Percentiles rank a stretch among this genome's conserved stretches.
phyloP scores from a whole-genome alignment of 352 stramenopile species.

The Pythium scleroteichum region DNA sequence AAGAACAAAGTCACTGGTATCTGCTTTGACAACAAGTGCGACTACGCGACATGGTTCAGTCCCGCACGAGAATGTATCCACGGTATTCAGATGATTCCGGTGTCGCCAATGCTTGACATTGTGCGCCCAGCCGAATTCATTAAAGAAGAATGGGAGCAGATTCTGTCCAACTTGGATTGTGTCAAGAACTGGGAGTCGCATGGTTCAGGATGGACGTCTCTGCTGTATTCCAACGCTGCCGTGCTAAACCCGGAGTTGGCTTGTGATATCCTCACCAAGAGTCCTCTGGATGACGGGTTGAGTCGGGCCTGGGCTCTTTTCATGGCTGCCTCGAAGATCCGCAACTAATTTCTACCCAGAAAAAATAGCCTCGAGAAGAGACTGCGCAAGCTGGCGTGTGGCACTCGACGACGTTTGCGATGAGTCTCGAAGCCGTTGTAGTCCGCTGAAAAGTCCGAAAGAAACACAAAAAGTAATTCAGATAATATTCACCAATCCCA shows the following conservation, averaged over 20 bases:
- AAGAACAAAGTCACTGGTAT: slow-evolving; percentile 64
- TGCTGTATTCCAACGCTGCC: slow-evolving; percentile 67
- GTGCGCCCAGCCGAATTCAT: slow-evolving; percentile 58
- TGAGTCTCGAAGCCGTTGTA: slow-evolving; percentile 38
- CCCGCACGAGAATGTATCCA: slow-evolving; percentile 71
- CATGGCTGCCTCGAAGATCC: slow-evolving; percentile 42
- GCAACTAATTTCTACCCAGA: slow-evolving; percentile 9
- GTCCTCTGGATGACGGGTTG: slow-evolving; percentile 71
- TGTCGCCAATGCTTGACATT: slow-evolving; percentile 60
- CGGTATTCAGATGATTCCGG: slow-evolving; percentile 75
- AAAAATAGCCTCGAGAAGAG: slow-evolving; percentile 47
- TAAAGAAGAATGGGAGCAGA: slow-evolving; percentile 59
- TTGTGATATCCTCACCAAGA: slow-evolving; percentile 49
- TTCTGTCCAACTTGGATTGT: slow-evolving; percentile 50
- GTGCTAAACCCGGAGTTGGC: slow-evolving; percentile 53
- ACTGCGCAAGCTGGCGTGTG: slow-evolving; percentile 50
- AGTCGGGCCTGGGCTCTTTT: slow-evolving; percentile 73
- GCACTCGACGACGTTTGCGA: slow-evolving; percentile 16
- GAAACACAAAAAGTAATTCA: background rate
- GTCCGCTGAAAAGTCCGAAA: slow-evolving; percentile 28
- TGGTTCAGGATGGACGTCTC: slow-evolving; percentile 30
- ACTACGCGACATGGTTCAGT: slow-evolving; percentile 79
- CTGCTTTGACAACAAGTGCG: slow-evolving; percentile 38
- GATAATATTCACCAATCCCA: background rate
- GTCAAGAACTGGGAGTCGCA: slow-evolving; percentile 51